A percentile compares a stretch with the other conserved stretches of the same genome.
Conservation (phyloP, 331 rosid genomes). For the Pyracantha coccinea region DNA sequence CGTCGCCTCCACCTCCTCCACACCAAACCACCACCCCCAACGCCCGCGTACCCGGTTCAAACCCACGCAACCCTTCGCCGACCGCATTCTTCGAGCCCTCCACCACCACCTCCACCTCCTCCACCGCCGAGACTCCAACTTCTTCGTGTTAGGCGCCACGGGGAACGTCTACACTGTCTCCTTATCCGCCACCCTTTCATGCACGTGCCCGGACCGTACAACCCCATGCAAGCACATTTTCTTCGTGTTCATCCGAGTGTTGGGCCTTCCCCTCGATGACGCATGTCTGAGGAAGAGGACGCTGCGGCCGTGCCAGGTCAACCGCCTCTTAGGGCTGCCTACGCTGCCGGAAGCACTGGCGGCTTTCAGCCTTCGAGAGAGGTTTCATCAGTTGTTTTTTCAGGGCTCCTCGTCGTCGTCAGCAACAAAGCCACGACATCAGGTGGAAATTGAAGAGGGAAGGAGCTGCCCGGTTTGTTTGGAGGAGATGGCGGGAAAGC, state of each 20-base stretch:
- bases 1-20: constrained; percentile 36
- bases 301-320: constrained; percentile 56
- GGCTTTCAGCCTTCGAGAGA: constrained; percentile 27
- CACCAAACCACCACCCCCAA: constrained; percentile 12
- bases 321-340: constrained; percentile 32
- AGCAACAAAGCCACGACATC: neutral
- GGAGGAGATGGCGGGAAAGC: constrained; percentile 58
- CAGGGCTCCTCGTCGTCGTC: neutral
- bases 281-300: constrained; percentile 46
- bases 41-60: constrained; percentile 18
- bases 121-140: constrained; percentile 55
- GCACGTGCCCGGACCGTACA: constrained; percentile 82
- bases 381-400: constrained; percentile 53
- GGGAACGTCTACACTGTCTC: constrained; percentile 72
- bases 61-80: constrained; percentile 47
- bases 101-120: constrained; percentile 71
- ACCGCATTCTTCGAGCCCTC: constrained; percentile 62
- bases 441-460: constrained; percentile 49
- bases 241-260: constrained; percentile 55
- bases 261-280: constrained; percentile 50
- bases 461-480: constrained; percentile 66
- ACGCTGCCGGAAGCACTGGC: constrained; percentile 50
- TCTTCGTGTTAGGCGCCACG: constrained; percentile 76
- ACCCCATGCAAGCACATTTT: constrained; percentile 86
- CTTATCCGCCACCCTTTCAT: constrained; percentile 42